Evolutionary conservation across 371 early-diverging fungal genomes (phyloP).

Genomic region (Rhizopus sp.): DNA sequence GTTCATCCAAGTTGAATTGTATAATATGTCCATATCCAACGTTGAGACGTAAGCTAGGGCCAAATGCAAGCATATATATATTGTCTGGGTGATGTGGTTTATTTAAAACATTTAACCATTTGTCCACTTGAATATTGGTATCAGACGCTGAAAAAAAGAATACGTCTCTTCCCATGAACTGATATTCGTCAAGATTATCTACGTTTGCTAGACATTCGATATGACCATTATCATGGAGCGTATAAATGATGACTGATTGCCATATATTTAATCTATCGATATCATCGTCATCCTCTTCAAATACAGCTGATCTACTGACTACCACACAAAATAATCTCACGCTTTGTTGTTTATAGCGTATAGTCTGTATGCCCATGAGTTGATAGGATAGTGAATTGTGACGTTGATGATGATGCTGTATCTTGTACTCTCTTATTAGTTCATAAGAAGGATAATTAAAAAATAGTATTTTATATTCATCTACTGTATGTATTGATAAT

Average conservation of each 20-base stretch:
- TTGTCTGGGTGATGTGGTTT: slow-evolving; percentile 19
- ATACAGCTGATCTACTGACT: slow-evolving; percentile 22
- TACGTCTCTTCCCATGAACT: slow-evolving; percentile 34
- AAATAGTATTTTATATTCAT: slow-evolving; percentile 39
- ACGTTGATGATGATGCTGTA: slow-evolving; percentile 9
- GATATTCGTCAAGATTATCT: slow-evolving; percentile 12
- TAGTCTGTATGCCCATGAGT: slow-evolving; percentile 38
- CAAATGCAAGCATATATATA: slow-evolving; percentile 34
- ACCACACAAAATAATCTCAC: slow-evolving; percentile 33
- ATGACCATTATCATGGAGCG: slow-evolving; percentile 32
- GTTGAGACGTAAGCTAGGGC: slow-evolving; percentile 21
- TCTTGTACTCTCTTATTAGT: slow-evolving; percentile 31
- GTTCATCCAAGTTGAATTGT: background rate
- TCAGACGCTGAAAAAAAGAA: slow-evolving; percentile 30
- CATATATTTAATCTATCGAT: slow-evolving; percentile 34
- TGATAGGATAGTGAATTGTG: slow-evolving; percentile 33
- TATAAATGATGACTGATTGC: slow-evolving; percentile 37
- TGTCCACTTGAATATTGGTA: slow-evolving; percentile 4
- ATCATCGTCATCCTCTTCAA: slow-evolving; percentile 15
- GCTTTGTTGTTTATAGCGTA: slow-evolving; percentile 19
- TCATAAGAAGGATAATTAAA: slow-evolving; percentile 41
- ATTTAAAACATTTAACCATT: slow-evolving; percentile 32
- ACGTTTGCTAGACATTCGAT: slow-evolving; percentile 37
- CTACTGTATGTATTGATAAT: slow-evolving; percentile 27
- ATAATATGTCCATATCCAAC: slow-evolving; percentile 30